phyloP scores from a whole-genome alignment of 2,329 filamentous ascomycete species.

The Aspergillus awamori region DNA sequence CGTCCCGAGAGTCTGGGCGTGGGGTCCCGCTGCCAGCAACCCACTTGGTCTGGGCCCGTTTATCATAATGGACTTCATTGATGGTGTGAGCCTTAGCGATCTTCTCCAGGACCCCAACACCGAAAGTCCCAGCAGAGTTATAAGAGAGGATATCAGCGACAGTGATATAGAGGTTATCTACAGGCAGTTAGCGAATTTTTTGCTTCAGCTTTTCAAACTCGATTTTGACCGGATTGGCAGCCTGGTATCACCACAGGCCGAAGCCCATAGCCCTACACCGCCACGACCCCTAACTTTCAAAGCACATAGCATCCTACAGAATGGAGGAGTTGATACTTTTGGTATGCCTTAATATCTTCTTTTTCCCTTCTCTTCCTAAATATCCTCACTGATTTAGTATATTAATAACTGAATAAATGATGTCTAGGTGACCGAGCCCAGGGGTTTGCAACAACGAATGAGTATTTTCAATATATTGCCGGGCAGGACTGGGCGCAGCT shows the following conservation, averaged over 20 bases:
- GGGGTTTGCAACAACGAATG: conserved; percentile 34
- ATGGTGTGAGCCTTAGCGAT: conserved; percentile 29
- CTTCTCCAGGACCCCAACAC: conserved; percentile 36
- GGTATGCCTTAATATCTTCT: no score
- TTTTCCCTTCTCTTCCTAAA: no score
- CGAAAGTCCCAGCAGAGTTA: conserved; percentile 48
- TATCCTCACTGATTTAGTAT: no score
- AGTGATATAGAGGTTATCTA: conserved; percentile 32
- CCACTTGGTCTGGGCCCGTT: conserved; percentile 31
- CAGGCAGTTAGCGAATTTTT: conserved; percentile 31
- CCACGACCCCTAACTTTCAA: conserved; percentile 39
- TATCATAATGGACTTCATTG: conserved; percentile 36
- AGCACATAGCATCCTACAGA: conserved; percentile 34
- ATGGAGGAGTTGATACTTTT: conserved; percentile 36
- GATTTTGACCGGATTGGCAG: conserved; percentile 36
- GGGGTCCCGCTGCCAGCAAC: conserved; percentile 32
- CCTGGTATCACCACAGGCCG: conserved; percentile 24
- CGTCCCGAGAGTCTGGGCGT: conserved; percentile 31
- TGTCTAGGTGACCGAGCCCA: conserved; percentile 28
- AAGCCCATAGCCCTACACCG: conserved; percentile 15
- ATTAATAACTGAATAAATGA: no score
- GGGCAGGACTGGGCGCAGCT: conserved; percentile 41
- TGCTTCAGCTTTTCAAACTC: conserved; percentile 34
- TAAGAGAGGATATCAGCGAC: conserved; percentile 33
- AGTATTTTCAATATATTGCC: conserved; percentile 39